These are phyloP conservation scores for Aspergillus cristatus DNA, from an alignment of 495 filamentous ascomycete genomes.

Conservation along the genomic window DNA sequence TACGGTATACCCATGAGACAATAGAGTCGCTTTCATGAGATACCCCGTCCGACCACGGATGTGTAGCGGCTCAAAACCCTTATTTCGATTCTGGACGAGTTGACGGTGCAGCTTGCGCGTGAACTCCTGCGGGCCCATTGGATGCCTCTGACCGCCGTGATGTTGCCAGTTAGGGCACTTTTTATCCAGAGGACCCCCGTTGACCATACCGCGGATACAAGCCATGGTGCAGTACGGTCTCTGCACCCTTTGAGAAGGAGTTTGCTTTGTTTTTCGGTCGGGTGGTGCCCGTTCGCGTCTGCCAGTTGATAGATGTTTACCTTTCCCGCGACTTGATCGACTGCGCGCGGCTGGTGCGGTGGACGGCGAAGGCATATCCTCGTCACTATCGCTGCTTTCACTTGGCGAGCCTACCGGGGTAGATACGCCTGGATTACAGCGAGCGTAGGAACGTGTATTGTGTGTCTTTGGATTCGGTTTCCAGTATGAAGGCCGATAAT, in stretches of 20 bases:
- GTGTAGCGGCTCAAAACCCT: conserved; percentile 17
- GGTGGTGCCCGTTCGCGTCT: conserved; percentile 9
- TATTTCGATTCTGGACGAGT: conserved; percentile 13
- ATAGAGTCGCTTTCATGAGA: conserved; percentile 20
- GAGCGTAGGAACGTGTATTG: conserved; percentile 18
- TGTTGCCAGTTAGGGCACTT: conserved; percentile 16
- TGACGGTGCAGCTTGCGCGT: conserved; percentile 16
- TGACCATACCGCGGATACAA: conserved; percentile 17
- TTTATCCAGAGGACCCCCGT: conserved; percentile 15
- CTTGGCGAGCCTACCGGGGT: conserved; percentile 19
- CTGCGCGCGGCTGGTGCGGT: conserved; percentile 13
- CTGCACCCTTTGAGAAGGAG: conserved; percentile 8
- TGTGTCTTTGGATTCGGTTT: conserved; percentile 16
- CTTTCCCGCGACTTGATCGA: conserved; percentile 7
- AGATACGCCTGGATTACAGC: conserved; percentile 37
- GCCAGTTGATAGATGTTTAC: conserved; percentile 6
- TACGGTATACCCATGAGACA: conserved; percentile 20
- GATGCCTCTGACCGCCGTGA: conserved; percentile 11
- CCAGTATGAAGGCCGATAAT: conserved; percentile 20
- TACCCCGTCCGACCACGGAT: conserved; percentile 19
- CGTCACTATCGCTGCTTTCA: conserved; percentile 16
- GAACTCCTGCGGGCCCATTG: conserved; percentile 12
- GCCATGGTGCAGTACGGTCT: conserved; percentile 18
- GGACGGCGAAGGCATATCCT: conserved; percentile 14
- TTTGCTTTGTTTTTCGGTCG: conserved; percentile 8